phyloP scores from a whole-genome alignment of 805 yeast genomes.

The Kazachstania kunashirensis region DNA sequence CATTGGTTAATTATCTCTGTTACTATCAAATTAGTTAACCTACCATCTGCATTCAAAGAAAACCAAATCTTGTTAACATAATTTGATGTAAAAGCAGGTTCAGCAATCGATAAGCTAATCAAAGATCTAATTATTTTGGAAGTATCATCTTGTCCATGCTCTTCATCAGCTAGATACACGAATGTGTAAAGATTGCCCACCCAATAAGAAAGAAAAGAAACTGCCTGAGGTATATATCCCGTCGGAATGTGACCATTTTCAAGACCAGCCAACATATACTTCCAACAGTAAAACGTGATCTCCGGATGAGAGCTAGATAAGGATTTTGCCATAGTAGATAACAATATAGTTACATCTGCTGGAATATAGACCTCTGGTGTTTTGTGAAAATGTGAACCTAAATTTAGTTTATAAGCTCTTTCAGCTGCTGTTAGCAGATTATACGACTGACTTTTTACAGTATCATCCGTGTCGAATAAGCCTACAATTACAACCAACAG shows the following conservation, averaged over 20 bases:
- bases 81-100: slow-evolving; percentile 39
- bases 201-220: slow-evolving; percentile 53
- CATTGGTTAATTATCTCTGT: slow-evolving; percentile 70
- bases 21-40: slow-evolving; percentile 46
- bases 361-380: slow-evolving; percentile 61
- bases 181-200: slow-evolving; percentile 50
- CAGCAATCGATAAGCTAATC: slow-evolving; percentile 46
- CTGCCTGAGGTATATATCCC: slow-evolving; percentile 17
- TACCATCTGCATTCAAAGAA: slow-evolving; percentile 49
- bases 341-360: slow-evolving; percentile 51
- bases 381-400: slow-evolving; percentile 46
- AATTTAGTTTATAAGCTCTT: slow-evolving; percentile 47
- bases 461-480: slow-evolving; percentile 47
- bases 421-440: slow-evolving; percentile 52
- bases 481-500: slow-evolving; percentile 61
- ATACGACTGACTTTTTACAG: slow-evolving; percentile 55
- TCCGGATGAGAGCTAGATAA: slow-evolving; percentile 49
- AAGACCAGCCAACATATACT: slow-evolving; percentile 21
- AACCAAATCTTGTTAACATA: slow-evolving; percentile 61
- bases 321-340: slow-evolving; percentile 45
- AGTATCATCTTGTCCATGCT: slow-evolving; percentile 50
- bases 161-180: slow-evolving; percentile 46
- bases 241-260: slow-evolving; percentile 16
- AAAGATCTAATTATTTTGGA: slow-evolving; percentile 53
- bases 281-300: slow-evolving; percentile 46